Base-by-base conservation (phyloP, 1,139 yeast species). In the Lodderomyces oxycetoniae region DNA sequence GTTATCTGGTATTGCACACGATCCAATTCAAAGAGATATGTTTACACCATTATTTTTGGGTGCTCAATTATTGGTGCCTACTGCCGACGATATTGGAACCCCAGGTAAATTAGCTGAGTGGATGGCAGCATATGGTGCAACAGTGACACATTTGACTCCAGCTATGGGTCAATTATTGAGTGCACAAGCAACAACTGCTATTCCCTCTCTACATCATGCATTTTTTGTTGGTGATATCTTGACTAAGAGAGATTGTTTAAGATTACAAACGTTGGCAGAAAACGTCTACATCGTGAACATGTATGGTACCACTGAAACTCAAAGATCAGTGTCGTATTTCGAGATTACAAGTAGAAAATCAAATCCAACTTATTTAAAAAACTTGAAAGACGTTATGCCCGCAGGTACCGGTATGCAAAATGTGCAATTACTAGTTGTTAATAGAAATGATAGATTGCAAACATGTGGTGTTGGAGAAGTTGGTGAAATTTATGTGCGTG, bases 281-380 rank as follows among this genome's bases (percentile, higher is more conserved):
- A 89, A 91, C 53, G 95, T 87, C 34, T 68, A 63, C 53, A 89
- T 93, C 55, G 95, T 93, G 45, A 93, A 93, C 62, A 93, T 93
- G 99, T 93, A 93, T 57, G 99, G 99, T 53, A 93, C 98, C 26
- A 93, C 99, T 8, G 99, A 93, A 63, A 93, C 98, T 11, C 99
- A 93, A 66, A 77, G 98, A 56, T 88, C 98, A 2, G 99, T 93
- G 13, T 88, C 97, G 0, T 93, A 76, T 62, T 93, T 79, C 59
- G 94, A 87, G 55, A 89, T 93, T 43, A 79, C 86, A 35, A 78
- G 94, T 22, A 71, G 87, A 46, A 57, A 71, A 26, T 56, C 68
- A 25, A 89, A 88, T 54, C 74, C 94, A 16, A 63, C 74, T 13
- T 89, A 85, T 59, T 71, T 93, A 53, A 81, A 79, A 53, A 74